Evolutionary conservation across 371 early-diverging fungal genomes (phyloP), one percentile per base, ranked within the genome.

Genomic region (Rhizopus microsporus): DNA sequence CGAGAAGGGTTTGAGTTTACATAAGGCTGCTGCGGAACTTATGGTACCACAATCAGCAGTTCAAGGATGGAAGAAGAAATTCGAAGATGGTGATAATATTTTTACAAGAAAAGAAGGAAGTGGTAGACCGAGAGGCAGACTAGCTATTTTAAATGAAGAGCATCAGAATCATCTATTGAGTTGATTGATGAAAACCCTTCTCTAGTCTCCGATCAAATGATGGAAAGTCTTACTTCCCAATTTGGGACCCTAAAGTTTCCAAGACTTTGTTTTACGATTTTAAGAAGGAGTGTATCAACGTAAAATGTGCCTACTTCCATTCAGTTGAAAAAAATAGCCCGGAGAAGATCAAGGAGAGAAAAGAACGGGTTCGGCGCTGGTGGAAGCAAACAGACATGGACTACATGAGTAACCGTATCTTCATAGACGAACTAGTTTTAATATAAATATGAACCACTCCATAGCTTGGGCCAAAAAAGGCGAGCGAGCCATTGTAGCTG

Each of bases 301-400:
- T 71, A 29, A 67, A 67, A 29, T 49, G 67, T 15, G 67, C 63
- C 16, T 51, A 69, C 15, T 60, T 68, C 39, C 44, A 68, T 45
- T 37, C 60, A 49, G 55, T 57, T 32, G 69, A 64, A 50, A 50
- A 50, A 60, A 70, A 61, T 54, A 63, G 54, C 17, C 52, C 38
- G 4, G 56, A 57, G 33, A 57, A 65, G 58, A 58, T 70, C 43
- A 44, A 56, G 54, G 65, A 51, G 2, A 48, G 71, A 51, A 40
- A 54, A 30, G 56, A 56, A 40, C 65, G 63, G 54, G 50, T 69
- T 32, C 39, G 12, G 15, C 44, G 49, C 12, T 63, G 58, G 51
- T 16, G n/a, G n/a, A n/a, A 40, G 34, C 40, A 59, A 52, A 59
- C 60, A 13, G 60, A 62, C 33, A 59, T 62, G 59, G 60, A 67